A percentile compares a stretch with the other conserved stretches of the same genome.
Evolutionary conservation across 352 stramenopile genomes (phyloP).

Genomic region (Phytophthora chlamydospora): DNA sequence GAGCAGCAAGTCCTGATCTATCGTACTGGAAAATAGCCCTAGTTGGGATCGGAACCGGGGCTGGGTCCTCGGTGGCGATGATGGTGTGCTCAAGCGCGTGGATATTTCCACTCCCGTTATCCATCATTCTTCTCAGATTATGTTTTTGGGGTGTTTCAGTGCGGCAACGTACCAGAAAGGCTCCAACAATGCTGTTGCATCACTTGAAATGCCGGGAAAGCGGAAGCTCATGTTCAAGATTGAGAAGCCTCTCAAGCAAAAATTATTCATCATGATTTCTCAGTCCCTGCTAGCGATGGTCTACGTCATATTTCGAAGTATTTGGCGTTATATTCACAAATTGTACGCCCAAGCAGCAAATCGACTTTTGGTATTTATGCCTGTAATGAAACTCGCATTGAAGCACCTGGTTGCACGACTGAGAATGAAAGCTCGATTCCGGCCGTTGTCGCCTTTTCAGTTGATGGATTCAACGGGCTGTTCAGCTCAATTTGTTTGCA

Average conservation of each 20-base stretch:
- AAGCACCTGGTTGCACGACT: constrained; percentile 9
- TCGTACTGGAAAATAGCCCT: too few species aligned
- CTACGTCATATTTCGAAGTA: constrained; percentile 11
- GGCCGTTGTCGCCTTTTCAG: constrained; percentile 5
- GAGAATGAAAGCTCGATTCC: constrained; percentile 7
- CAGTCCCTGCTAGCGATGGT: constrained; percentile 1
- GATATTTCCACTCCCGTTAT: too few species aligned
- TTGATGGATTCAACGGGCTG: constrained; percentile 18
- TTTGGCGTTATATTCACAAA: constrained; percentile 1
- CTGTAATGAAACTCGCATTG: constrained; percentile 5
- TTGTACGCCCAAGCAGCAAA: constrained; percentile 1
- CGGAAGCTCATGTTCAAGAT: too few species aligned
- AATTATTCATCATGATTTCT: background rate
- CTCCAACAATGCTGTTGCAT: too few species aligned
- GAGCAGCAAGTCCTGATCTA: background rate
- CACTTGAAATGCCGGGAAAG: too few species aligned
- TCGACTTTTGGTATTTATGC: constrained; percentile 4
- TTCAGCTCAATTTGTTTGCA: constrained; percentile 18
- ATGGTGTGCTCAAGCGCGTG: too few species aligned
- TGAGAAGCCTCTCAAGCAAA: background rate
- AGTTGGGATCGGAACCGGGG: too few species aligned
- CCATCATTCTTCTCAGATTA: too few species aligned
- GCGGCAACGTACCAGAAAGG: too few species aligned
- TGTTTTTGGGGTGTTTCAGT: too few species aligned
- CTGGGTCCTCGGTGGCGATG: too few species aligned